Percentiles rank a stretch among this genome's conserved stretches.
phyloP scores from a whole-genome alignment of 2,329 filamentous ascomycete species.

The Dendryphion nanum region DNA sequence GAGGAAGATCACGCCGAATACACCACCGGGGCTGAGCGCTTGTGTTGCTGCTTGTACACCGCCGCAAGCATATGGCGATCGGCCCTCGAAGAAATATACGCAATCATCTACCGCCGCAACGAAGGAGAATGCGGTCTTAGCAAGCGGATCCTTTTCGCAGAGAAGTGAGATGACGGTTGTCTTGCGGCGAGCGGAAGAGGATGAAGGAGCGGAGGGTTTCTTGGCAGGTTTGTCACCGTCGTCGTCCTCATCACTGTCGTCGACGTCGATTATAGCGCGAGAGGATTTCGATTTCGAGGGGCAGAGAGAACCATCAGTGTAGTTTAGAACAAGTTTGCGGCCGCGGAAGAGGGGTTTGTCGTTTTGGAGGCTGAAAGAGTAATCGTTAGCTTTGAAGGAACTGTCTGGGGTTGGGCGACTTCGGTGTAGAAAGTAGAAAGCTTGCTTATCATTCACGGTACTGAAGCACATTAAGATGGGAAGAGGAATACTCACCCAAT shows the following conservation, averaged over 20 bases:
- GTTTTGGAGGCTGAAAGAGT: conserved; percentile 52
- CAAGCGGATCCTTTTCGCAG: conserved; percentile 83
- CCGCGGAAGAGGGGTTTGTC: conserved; percentile 59
- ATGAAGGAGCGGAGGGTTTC: conserved; percentile 46
- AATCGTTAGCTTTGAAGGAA: too few relatives aligned
- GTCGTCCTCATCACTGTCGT: conserved; percentile 34
- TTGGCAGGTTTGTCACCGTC: conserved; percentile 35
- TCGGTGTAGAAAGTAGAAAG: too few relatives aligned
- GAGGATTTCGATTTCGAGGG: conserved; percentile 23
- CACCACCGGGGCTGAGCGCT: conserved; percentile 64
- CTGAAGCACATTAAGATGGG: too few relatives aligned
- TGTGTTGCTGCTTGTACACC: conserved; percentile 60
- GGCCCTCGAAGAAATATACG: conserved; percentile 92
- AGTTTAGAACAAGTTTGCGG: conserved; percentile 59
- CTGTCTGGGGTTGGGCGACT: too few relatives aligned
- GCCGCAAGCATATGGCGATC: conserved; percentile 80
- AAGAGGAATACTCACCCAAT: conserved; percentile 59
- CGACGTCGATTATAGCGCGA: conserved; percentile 43
- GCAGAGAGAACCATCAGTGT: conserved; percentile 52
- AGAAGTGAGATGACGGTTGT: conserved; percentile 90
- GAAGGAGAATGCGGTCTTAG: conserved; percentile 73
- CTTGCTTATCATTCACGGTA: too few relatives aligned
- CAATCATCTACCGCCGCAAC: conserved; percentile 88
- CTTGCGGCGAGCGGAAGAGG: conserved; percentile 64
- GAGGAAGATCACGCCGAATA: conserved; percentile 84